A percentile compares a stretch with the other conserved stretches of the same genome.
These are phyloP conservation scores for Adiantum capillusveneris DNA, from an alignment of 75 land plant genomes.

Conservation along the genomic window DNA sequence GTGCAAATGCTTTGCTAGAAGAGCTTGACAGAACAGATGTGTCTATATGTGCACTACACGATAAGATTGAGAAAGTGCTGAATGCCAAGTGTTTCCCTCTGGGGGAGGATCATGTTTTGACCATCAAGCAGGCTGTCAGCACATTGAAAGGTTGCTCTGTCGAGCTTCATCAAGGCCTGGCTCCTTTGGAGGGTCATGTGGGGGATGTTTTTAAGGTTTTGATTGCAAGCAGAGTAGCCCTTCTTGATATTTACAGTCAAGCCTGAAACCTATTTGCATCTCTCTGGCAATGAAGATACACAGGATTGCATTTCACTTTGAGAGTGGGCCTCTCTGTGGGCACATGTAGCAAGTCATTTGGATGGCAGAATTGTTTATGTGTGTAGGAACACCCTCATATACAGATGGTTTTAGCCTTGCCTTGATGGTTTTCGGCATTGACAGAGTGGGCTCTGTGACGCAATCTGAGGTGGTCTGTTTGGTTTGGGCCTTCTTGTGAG, in stretches of 20 bases:
- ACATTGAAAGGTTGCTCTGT: background rate
- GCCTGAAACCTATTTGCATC: too few relatives aligned
- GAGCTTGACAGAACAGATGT: conserved; percentile 20
- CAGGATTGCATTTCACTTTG: too few relatives aligned
- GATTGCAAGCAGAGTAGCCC: conserved; percentile 14
- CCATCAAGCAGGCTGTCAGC: conserved; percentile 3
- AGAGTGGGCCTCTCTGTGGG: too few relatives aligned
- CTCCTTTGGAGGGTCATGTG: conserved; percentile 19
- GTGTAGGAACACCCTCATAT: too few relatives aligned
- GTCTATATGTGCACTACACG: conserved; percentile 9
- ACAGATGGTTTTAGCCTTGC: too few relatives aligned
- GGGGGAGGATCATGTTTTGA: background rate
- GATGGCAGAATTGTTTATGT: too few relatives aligned
- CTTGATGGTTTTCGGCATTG: too few relatives aligned
- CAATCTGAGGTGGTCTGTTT: too few relatives aligned
- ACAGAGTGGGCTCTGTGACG: too few relatives aligned
- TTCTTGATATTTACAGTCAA: conserved; percentile 19
- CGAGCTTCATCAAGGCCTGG: conserved; percentile 14
- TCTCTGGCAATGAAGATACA: too few relatives aligned
- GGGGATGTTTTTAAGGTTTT: conserved; percentile 20
- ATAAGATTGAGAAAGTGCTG: background rate
- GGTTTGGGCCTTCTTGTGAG: too few relatives aligned
- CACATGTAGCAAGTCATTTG: too few relatives aligned
- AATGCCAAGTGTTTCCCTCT: background rate
- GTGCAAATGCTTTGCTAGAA: background rate